phyloP scores from a whole-genome alignment of 2,329 filamentous ascomycete genomes.

The Botrytis sinoallii region DNA sequence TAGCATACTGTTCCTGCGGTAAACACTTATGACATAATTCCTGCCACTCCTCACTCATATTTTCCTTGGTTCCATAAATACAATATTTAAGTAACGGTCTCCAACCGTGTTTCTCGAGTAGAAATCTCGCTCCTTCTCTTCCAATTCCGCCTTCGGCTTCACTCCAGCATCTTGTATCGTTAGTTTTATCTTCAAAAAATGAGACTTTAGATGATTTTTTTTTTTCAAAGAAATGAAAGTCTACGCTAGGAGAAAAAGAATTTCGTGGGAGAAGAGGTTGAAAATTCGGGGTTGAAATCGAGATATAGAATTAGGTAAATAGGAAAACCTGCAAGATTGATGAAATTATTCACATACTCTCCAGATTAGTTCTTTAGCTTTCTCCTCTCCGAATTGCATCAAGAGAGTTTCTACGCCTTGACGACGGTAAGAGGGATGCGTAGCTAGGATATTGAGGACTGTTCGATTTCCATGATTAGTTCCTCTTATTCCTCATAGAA shows the following conservation, averaged over 20 bases:
- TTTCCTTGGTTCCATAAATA: neutral
- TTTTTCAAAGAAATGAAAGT: no score
- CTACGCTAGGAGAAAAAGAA: neutral
- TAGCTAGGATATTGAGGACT: constrained; percentile 8
- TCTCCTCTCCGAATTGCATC: neutral
- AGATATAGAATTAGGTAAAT: neutral
- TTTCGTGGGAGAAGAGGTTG: neutral
- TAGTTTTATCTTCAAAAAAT: neutral
- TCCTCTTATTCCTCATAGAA: neutral
- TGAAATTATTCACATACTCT: neutral
- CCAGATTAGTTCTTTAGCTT: neutral
- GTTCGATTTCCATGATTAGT: neutral
- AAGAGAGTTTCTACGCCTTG: neutral
- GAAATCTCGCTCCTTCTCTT: constrained; percentile 3
- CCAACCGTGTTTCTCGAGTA: constrained; percentile 9
- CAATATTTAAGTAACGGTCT: neutral
- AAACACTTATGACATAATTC: neutral
- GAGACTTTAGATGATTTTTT: no score
- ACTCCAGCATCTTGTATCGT: neutral
- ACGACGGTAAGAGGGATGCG: neutral
- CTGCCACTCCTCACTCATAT: constrained; percentile 7
- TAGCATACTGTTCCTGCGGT: constrained; percentile 7
- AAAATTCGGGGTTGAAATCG: neutral
- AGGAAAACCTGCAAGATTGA: no score
- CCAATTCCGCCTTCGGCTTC: neutral